Base-by-base conservation (phyloP, 371 early-diverging fungal genomes). In the Mortierella sp. region DNA sequence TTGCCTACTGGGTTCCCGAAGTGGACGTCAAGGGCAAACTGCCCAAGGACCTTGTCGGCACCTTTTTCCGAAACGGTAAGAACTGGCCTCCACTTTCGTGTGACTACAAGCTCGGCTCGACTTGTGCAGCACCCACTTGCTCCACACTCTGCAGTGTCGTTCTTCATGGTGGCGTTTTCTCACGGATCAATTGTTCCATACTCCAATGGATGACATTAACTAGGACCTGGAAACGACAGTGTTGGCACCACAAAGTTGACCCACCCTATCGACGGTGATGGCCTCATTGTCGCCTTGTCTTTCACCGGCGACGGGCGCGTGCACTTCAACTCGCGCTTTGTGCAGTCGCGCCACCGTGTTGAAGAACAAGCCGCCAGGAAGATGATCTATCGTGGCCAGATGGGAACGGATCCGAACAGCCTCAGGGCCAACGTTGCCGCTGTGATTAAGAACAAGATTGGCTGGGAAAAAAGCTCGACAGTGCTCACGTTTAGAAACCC, bases 11-110 rank as follows among this genome's bases (percentile, higher is more conserved):
- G 76, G 67, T 74, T 0, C 76, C 76, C 22, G 63, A 67, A 39
- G 76, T 63, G 40, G 76, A 74, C 39, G 57, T 74, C 54, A 67
- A 67, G 17, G 76, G 76, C n/a, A 51, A 22, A 0, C n/a, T 74
- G n/a, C 76, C 76, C 48, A 44, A 55, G 22, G 76, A 74, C 57
- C 68, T 74, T 21, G 61, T 74, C 6, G 76, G 76, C 54, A 74
- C 76, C 63, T 74, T 74, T 45, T 74, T 74, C 61, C 76, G 76
- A 39, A 74, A 74, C 31, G 76, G 76, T 74, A 68, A 17, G 16
- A 14, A 17, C 31, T 21, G 22, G 21, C n/a, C 28, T 44, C 57
- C 28, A n/a, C 45, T 2, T 21, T 4, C 24, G 25, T n/a, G 19
- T 44, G 19, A 6, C n/a, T 17, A 12, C 40, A 22, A 6, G 8